Evolutionary conservation across 805 yeast genomes (phyloP).

Genomic region (Candida patagonica): DNA sequence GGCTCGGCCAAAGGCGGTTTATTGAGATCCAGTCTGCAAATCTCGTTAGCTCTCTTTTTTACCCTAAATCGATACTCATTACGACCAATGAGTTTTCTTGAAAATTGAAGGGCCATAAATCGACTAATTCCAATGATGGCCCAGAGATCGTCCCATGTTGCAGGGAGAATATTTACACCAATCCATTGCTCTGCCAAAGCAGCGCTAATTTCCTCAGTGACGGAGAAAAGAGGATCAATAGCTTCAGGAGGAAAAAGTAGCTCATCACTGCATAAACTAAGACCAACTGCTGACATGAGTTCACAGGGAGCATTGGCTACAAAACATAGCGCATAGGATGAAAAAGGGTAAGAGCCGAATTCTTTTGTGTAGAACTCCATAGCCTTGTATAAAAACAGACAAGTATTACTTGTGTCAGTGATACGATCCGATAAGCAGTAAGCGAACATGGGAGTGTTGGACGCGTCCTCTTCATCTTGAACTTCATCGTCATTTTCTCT

Average conservation of each 20-base stretch:
- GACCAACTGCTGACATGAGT: slow-evolving; percentile 62
- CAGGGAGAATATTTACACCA: slow-evolving; percentile 83
- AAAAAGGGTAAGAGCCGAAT: slow-evolving; percentile 88
- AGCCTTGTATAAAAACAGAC: slow-evolving; percentile 67
- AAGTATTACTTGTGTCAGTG: slow-evolving; percentile 55
- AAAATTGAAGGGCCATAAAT: slow-evolving; percentile 70
- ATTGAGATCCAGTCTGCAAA: slow-evolving; percentile 68
- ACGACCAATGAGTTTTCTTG: slow-evolving; percentile 63
- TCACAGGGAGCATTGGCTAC: slow-evolving; percentile 46
- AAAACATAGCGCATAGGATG: slow-evolving; percentile 69
- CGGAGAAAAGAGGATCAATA: slow-evolving; percentile 68
- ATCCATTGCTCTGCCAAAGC: slow-evolving; percentile 86
- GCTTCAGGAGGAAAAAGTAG: slow-evolving; percentile 62
- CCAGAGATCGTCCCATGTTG: slow-evolving; percentile 76
- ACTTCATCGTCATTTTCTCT: slow-evolving; percentile 28
- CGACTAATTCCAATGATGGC: slow-evolving; percentile 76
- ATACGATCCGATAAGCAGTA: slow-evolving; percentile 55
- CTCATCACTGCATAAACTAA: slow-evolving; percentile 51
- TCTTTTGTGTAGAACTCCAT: slow-evolving; percentile 78
- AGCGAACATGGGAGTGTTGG: slow-evolving; percentile 43
- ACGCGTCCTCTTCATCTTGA: slow-evolving; percentile 26
- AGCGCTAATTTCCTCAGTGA: slow-evolving; percentile 58
- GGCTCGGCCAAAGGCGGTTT: slow-evolving; percentile 76
- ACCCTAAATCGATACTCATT: slow-evolving; percentile 73
- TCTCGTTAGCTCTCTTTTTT: slow-evolving; percentile 51